Percentiles rank a stretch among this genome's conserved stretches.
phyloP scores from a whole-genome alignment of 1,139 yeast species.

The Lizanozyma gosingica region DNA sequence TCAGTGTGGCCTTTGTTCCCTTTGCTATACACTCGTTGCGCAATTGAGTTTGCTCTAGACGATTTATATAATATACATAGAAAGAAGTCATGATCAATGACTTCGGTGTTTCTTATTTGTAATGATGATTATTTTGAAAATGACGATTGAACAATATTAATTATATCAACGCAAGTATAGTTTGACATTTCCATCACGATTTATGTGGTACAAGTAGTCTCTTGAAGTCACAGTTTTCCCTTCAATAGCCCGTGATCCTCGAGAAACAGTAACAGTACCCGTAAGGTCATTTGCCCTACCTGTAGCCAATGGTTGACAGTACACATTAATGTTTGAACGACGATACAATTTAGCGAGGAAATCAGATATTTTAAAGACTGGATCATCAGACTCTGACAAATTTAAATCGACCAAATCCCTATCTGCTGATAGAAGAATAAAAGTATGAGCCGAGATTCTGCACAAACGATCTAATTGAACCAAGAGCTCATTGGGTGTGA shows the following conservation, averaged over 20 bases:
- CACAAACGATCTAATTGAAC: background rate
- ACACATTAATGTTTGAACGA: conserved; percentile 41
- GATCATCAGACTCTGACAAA: conserved; percentile 19
- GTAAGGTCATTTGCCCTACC: conserved; percentile 82
- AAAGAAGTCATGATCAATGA: conserved; percentile 16
- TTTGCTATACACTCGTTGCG: conserved; percentile 77
- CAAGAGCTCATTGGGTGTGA: conserved; percentile 4
- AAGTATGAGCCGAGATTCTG: background rate
- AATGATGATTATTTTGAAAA: too few species aligned
- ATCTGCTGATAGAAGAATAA: conserved; percentile 21
- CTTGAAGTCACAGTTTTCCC: background rate
- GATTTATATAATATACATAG: conserved; percentile 53
- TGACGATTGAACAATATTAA: too few species aligned
- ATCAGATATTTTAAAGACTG: conserved; percentile 32
- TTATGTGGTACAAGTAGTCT: background rate
- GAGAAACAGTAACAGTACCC: conserved; percentile 53
- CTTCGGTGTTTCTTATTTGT: too few species aligned
- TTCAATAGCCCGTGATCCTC: conserved; percentile 28
- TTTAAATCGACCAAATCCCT: conserved; percentile 29
- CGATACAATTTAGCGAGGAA: conserved; percentile 42
- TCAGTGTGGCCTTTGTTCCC: conserved; percentile 93
- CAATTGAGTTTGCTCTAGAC: conserved; percentile 83
- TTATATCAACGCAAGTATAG: background rate
- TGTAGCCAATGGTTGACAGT: conserved; percentile 58
- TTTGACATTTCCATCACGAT: background rate